Evolutionary conservation across 306 rosid species (phyloP), one percentile per base, ranked within the genome.

Genomic region (Pterocarpus santalinus): DNA sequence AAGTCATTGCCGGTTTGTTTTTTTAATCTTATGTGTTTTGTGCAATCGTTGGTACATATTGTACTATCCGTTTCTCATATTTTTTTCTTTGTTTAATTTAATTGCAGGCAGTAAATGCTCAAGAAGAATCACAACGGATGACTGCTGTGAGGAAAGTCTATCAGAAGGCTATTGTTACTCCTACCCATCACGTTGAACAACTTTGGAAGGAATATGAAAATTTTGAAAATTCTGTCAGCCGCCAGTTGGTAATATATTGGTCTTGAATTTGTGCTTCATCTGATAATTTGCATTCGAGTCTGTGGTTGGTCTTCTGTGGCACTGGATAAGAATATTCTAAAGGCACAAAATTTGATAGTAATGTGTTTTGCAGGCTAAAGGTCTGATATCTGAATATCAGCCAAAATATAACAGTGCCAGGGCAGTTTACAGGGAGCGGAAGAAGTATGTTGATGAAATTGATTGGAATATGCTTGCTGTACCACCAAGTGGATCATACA

Each of bases 351-450:
- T 73, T 71, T 85, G 73, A 87, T 75, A 73, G 41, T 77, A 57
- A 87, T 47, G 75, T 83, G 68, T 90, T 78, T 71, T 84, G 60
- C 92, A 95, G 99, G 99, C 99, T 72, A 95, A 90, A 85, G 97
- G 97, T 36, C 87, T 95, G 86, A 69, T 95, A 63, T 93, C 99
- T 66, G 99, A 95, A 57, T 95, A 90, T 89, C 97, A 95, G 85
- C 95, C 97, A 14, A 93, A 93, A 75, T 95, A 89, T 82, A 93
- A 85, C 53, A 91, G 94, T 83, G 97, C 97, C 11, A 87, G 97
- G 84, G 99, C 99, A n/a, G 97, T 95, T 74, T 95, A 95, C 63
- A 85, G 99, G 77, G 99, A 95, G 90, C 80, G 93, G 80, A 95
- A 95, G 88, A 95, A 95, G 87, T 91, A 88, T 71, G 80, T 93